Conservation (phyloP, 2,329 filamentous ascomycete species). For the Coccinonectria pachysandricola region DNA sequence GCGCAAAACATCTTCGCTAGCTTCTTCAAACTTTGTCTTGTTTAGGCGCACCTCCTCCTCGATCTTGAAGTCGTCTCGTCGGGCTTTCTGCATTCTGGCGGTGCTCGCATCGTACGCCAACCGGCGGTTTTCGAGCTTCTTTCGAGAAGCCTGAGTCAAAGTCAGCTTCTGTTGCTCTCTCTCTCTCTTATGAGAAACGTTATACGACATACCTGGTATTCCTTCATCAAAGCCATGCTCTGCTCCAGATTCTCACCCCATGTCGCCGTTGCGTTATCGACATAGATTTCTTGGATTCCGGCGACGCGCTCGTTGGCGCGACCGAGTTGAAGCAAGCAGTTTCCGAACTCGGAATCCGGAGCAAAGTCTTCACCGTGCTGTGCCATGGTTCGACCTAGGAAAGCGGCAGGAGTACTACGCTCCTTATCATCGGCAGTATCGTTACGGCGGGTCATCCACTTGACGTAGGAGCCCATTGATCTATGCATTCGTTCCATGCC, state of each 20-base stretch:
- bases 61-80: constrained; percentile 84
- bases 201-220: constrained; percentile 65
- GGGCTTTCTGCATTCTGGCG: constrained; percentile 84
- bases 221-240: constrained; percentile 89
- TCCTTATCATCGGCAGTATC: constrained; percentile 76
- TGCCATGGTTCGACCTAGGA: constrained; percentile 78
- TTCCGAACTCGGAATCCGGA: constrained; percentile 80
- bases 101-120: constrained; percentile 86
- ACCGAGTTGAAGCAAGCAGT: constrained; percentile 69
- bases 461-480: constrained; percentile 77
- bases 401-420: constrained; percentile 69
- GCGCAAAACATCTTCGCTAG: constrained; percentile 80
- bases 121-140: constrained; percentile 85
- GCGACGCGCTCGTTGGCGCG: constrained; percentile 82
- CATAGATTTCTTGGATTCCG: constrained; percentile 74
- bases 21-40: constrained; percentile 94
- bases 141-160: constrained; percentile 61
- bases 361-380: constrained; percentile 89
- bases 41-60: constrained; percentile 87
- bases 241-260: constrained; percentile 92
- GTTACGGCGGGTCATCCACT: constrained; percentile 74
- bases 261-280: constrained; percentile 63
- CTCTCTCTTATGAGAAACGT: not conserved
- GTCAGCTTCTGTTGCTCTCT: too few species aligned
- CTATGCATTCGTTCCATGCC: constrained; percentile 85